A percentile compares a stretch with the other conserved stretches of the same genome.
phyloP scores from a whole-genome alignment of 2,329 filamentous ascomycete species.

The Pyrenochaeta sp. region DNA sequence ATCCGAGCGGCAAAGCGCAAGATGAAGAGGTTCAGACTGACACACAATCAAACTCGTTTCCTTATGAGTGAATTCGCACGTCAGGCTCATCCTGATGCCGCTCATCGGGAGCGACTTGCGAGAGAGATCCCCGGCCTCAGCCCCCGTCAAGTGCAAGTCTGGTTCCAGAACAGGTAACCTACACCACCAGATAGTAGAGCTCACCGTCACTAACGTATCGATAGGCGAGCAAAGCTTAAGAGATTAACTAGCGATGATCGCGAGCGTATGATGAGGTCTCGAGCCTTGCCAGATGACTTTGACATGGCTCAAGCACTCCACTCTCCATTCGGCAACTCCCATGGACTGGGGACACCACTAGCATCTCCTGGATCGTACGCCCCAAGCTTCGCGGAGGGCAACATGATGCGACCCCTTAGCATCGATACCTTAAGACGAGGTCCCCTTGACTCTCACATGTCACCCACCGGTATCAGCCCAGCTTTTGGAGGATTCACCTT shows the following conservation, averaged over 20 bases:
- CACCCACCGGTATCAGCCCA: slow-evolving; percentile 72
- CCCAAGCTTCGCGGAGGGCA: slow-evolving; percentile 58
- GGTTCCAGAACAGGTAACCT: slow-evolving; percentile 94
- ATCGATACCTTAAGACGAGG: slow-evolving; percentile 72
- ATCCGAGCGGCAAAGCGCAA: slow-evolving; percentile 60
- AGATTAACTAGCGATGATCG: slow-evolving; percentile 68
- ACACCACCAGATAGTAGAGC: not conserved
- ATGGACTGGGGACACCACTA: slow-evolving; percentile 58
- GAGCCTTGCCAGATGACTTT: slow-evolving; percentile 67
- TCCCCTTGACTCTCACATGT: slow-evolving; percentile 72
- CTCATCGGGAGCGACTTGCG: slow-evolving; percentile 85
- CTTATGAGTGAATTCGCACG: slow-evolving; percentile 97
- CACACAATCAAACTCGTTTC: slow-evolving; percentile 96
- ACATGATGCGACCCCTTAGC: slow-evolving; percentile 73
- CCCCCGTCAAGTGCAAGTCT: slow-evolving; percentile 93
- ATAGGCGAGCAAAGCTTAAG: slow-evolving; percentile 68
- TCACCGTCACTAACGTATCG: slow-evolving; percentile 19
- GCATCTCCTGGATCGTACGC: slow-evolving; percentile 55
- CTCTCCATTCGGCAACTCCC: slow-evolving; percentile 58
- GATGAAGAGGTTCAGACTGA: slow-evolving; percentile 85
- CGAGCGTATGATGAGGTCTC: slow-evolving; percentile 68
- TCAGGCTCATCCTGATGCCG: slow-evolving; percentile 91
- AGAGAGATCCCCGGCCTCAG: slow-evolving; percentile 91
- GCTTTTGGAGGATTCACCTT: slow-evolving; percentile 74
- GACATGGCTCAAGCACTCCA: slow-evolving; percentile 68